Base-by-base conservation (phyloP, 2,329 filamentous ascomycete species). In the Verticillium klebahnii region DNA sequence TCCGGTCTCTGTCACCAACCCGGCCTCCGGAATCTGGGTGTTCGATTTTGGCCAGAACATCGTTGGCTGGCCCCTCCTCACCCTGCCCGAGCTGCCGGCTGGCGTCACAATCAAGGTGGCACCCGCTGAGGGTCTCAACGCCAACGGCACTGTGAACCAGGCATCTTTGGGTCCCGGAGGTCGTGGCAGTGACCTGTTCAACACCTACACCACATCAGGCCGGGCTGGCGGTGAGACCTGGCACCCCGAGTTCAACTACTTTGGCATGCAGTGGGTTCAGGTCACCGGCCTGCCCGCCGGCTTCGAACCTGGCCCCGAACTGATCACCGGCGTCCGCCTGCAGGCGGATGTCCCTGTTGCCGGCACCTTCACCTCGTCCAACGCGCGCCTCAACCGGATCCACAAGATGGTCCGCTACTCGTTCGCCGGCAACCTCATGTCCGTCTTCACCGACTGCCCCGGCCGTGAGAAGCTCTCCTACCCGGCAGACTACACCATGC, bases 221-320 rank as follows among this genome's bases (percentile, higher is more conserved):
- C 58, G 61, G 4, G 36, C 61, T 31, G 61, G 58, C 12, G 55
- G 57, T 45, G 60, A 59, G 32, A 56, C 61, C 31, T 62, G 58
- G 58, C 58, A 57, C n/a, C 58, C 61, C 9, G 12, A 37, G 11
- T 62, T 62, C 58, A 56, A 50, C 19, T 62, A 57, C 39, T 60
- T 62, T n/a, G 61, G 61, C 58, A 62, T 62, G 61, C 61, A 62
- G 15, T 62, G 61, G 61, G 58, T 62, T 23, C 61, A 60, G 52
- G 61, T 62, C 50, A 62, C 61, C 29, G 61, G 61, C 17, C 61
- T 62, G 5, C 61, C 61, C 9, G 50, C 14, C 29, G 45, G 29
- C 31, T 60, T 60, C 45, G 29, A 37, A 45, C 58, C 58, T 4
- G 31, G 58, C 17, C 34, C 40, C 14, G 58, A 60, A 3, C 54